Evolutionary conservation across 2,329 filamentous ascomycete species (phyloP).

Genomic region (Microdochium trichocladiopsis): DNA sequence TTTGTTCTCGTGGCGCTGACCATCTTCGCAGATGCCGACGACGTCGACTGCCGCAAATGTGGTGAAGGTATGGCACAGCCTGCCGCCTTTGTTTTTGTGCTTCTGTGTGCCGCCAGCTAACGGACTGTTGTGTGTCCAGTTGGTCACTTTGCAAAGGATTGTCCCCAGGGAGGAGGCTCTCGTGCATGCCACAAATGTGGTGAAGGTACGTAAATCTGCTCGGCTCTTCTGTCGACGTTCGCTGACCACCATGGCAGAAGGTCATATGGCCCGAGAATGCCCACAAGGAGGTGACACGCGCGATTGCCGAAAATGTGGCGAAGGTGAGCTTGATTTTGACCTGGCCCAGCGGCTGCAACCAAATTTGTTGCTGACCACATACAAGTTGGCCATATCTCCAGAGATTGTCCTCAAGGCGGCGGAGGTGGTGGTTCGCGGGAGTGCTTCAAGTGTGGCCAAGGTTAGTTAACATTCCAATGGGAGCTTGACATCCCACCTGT

Average conservation of each 20-base stretch:
- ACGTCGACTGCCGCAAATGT: conserved; percentile 61
- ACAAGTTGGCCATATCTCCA: conserved; percentile 32
- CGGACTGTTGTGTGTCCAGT: conserved; percentile 23
- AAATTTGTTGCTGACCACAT: conserved; percentile 10
- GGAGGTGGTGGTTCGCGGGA: conserved; percentile 38
- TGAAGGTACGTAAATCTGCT: conserved; percentile 12
- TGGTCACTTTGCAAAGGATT: conserved; percentile 58
- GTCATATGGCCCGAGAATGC: conserved; percentile 48
- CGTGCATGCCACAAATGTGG: conserved; percentile 57
- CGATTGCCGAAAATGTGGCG: conserved; percentile 54
- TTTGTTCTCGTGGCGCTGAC: conserved; percentile 6
- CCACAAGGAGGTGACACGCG: conserved; percentile 32
- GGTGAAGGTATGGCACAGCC: conserved; percentile 44
- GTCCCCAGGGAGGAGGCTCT: conserved; percentile 49
- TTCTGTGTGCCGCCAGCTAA: conserved; percentile 5
- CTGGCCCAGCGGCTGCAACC: conserved; percentile 52
- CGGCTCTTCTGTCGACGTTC: background rate
- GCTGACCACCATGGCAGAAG: conserved; percentile 28
- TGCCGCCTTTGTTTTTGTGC: background rate
- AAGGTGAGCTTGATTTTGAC: conserved; percentile 55
- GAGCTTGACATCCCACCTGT: too few species aligned
- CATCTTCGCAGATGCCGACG: conserved; percentile 38
- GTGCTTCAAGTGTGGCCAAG: background rate
- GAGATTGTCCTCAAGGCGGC: conserved; percentile 47
- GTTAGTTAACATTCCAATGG: too few species aligned